Base-by-base conservation (phyloP, 1,284 basidiomycete species). In the Inonotus obliquus region DNA sequence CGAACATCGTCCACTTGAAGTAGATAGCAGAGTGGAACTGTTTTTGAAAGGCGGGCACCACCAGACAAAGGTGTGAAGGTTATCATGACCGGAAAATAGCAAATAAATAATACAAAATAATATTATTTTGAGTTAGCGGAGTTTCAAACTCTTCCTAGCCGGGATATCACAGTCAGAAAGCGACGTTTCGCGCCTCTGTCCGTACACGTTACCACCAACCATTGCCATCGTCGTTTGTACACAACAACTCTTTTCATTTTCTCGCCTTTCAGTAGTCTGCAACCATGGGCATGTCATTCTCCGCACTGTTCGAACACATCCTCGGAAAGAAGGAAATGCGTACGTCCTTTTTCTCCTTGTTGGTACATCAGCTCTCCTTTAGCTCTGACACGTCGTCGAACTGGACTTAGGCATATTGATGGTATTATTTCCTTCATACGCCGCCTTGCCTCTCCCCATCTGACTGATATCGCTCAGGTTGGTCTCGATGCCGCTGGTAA, bases 251-350 rank as follows among this genome's bases (percentile, higher is more conserved):
- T 21, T 52, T 21, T 61, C 56, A 25, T 45, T 57, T 59, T 61
- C 51, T 48, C 54, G 38, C 54, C 60, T 25, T 45, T 59, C 41
- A 47, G 47, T 56, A 41, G 10, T 38, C 52, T 14, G 55, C 52
- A 71, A 67, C 72, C 74, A 95, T 95, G 92, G 92, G 94, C 88
- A 81, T 96, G 69, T 86, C 85, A 51, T 79, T 96, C 71, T 96
- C 93, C 69, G 83, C 78, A 71, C 81, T 95, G 60, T 86, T 97
- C 73, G 83, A 86, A 65, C 85, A 84, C 76, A 84, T 99, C 75
- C 96, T 99, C 72, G 96, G 96, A 79, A 98, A 98, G 86, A 97
- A 92, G 85, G 97, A 99, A 81, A 98, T 99, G 96, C 94, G 96
- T 96, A 77, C 75, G 93, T 84, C 32, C 32, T 9, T 32, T 32